A percentile compares a stretch with the other conserved stretches of the same genome.
Conservation (phyloP, 164 flowering plant species). For the Litsea cubeba region DNA sequence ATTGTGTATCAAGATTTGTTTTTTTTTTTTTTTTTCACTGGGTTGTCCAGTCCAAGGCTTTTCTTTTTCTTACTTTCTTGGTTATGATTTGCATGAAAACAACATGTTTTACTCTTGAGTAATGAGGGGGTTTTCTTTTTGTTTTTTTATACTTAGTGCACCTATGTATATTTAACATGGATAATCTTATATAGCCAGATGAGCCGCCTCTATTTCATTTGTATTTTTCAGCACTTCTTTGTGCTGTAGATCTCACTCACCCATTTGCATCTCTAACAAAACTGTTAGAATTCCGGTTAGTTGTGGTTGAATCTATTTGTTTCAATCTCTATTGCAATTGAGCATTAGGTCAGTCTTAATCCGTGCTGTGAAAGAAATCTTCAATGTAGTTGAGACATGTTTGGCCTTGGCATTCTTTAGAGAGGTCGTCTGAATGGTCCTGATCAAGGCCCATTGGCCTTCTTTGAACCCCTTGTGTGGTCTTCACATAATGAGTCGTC, state of each 20-base stretch:
- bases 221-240: background rate
- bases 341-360: too few relatives aligned
- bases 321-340: too few relatives aligned
- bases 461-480: too few relatives aligned
- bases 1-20: background rate
- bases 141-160: background rate
- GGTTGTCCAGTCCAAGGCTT: background rate
- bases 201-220: background rate
- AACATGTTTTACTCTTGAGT: background rate
- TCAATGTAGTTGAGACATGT: too few relatives aligned
- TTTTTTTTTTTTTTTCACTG: too few relatives aligned
- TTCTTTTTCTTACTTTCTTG: too few relatives aligned
- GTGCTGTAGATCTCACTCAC: background rate
- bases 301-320: background rate
- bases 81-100: background rate
- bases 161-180: background rate
- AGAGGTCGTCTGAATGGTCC: too few relatives aligned
- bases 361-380: too few relatives aligned
- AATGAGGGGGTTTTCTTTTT: too few relatives aligned
- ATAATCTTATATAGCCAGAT: background rate
- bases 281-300: background rate
- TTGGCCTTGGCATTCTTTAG: too few relatives aligned
- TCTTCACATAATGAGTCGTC: too few relatives aligned
- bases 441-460: too few relatives aligned
- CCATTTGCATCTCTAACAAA: background rate